Percentiles rank a stretch among this genome's conserved stretches.
Conservation (phyloP, 1,139 yeast species). For the Wickerhamomyces sp. region DNA sequence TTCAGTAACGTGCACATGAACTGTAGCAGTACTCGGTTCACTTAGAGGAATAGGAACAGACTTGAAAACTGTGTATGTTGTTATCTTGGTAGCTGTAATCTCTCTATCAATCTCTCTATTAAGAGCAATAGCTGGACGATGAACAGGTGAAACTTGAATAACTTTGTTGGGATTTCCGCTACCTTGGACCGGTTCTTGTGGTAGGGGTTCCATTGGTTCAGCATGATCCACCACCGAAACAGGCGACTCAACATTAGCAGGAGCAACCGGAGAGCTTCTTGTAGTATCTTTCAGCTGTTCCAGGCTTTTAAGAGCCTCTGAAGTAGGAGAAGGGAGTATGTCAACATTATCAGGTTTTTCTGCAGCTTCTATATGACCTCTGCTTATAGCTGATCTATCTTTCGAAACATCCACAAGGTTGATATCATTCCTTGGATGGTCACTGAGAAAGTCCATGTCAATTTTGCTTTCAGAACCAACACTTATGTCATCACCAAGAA, state of each 20-base stretch:
- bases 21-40: neutral
- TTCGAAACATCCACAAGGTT: conserved; percentile 5
- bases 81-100: neutral
- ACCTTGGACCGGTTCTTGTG: too few relatives aligned
- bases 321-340: too few relatives aligned
- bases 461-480: conserved; percentile 2
- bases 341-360: neutral
- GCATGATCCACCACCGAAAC: too few relatives aligned
- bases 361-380: neutral
- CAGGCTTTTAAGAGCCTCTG: too few relatives aligned
- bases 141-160: neutral
- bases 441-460: conserved; percentile 5
- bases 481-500: conserved; percentile 1
- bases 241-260: too few relatives aligned
- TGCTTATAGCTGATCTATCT: neutral
- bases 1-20: neutral
- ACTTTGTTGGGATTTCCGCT: too few relatives aligned
- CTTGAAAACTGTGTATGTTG: neutral
- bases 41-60: neutral
- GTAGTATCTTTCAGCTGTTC: neutral
- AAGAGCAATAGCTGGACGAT: neutral
- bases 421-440: neutral
- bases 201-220: too few relatives aligned
- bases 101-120: conserved; percentile 1
- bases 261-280: neutral